Evolutionary conservation across 345 rosid species (phyloP).

Genomic region (Corchorus olitorius): DNA sequence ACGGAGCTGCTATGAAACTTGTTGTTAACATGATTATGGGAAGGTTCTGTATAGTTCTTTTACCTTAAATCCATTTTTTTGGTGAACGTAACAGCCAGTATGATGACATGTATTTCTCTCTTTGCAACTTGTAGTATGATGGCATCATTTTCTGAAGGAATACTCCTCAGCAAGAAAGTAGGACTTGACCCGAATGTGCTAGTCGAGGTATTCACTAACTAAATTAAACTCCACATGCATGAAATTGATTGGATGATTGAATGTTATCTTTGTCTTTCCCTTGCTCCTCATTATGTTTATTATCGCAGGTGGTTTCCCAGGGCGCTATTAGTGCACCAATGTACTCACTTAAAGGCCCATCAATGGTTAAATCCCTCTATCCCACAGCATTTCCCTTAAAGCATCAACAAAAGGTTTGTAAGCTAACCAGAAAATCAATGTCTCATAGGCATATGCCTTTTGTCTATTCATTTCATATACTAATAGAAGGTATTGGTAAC

Average conservation of each 20-base stretch:
- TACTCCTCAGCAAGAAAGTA: slow-evolving; percentile 81
- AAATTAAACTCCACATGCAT: not conserved
- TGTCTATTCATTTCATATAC: not conserved
- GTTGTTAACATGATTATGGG: slow-evolving; percentile 99
- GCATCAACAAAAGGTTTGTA: slow-evolving; percentile 92
- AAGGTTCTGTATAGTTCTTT: slow-evolving; percentile 48
- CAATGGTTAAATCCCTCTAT: slow-evolving; percentile 75
- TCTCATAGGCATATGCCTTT: not conserved
- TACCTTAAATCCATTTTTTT: not conserved
- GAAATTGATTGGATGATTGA: not conserved
- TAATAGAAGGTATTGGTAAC: slow-evolving; percentile 20
- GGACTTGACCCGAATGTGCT: slow-evolving; percentile 81
- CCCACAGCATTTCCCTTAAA: slow-evolving; percentile 90
- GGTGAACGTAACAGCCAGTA: slow-evolving; percentile 12
- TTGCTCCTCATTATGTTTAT: not conserved
- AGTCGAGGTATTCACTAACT: slow-evolving; percentile 56
- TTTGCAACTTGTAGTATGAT: slow-evolving; percentile 66
- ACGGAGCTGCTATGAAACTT: slow-evolving; percentile 97
- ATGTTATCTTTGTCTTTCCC: not conserved
- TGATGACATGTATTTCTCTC: slow-evolving; percentile 11
- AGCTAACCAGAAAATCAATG: slow-evolving; percentile 2
- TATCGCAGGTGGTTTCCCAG: slow-evolving; percentile 72
- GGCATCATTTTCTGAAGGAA: slow-evolving; percentile 91
- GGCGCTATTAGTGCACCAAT: slow-evolving; percentile 95
- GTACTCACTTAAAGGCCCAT: slow-evolving; percentile 87